Conservation (phyloP, 1,284 basidiomycete species). For the Ceratobasidium theobromae region DNA sequence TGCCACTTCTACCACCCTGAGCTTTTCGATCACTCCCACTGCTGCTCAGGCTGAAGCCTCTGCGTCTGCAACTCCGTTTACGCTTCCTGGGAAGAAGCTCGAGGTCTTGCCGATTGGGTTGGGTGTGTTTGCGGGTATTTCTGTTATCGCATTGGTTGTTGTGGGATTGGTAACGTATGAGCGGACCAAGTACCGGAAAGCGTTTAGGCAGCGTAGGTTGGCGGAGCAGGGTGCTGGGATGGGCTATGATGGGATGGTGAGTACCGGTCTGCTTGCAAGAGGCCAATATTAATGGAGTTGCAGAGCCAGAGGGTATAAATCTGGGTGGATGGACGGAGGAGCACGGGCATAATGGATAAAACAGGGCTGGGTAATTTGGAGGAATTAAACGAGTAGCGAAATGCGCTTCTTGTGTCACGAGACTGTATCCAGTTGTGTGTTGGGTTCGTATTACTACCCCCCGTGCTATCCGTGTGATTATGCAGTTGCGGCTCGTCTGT, state of each 20-base stretch:
- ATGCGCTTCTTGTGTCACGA: neutral
- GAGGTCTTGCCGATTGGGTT: constrained; percentile 77
- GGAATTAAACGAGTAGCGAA: neutral
- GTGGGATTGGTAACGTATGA: constrained; percentile 80
- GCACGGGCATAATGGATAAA: too few species aligned
- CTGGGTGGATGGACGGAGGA: too few species aligned
- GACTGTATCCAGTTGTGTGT: neutral
- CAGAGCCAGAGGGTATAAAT: constrained; percentile 22
- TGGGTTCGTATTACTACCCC: too few species aligned
- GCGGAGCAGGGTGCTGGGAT: constrained; percentile 61
- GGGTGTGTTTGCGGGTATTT: constrained; percentile 77
- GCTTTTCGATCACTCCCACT: constrained; percentile 31
- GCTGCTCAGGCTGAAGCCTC: constrained; percentile 40
- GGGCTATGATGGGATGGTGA: constrained; percentile 63
- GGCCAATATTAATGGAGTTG: neutral
- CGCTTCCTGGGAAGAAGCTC: constrained; percentile 67
- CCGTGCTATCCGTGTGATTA: too few species aligned
- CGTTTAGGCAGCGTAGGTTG: constrained; percentile 71
- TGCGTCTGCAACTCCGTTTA: constrained; percentile 50
- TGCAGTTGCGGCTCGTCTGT: too few species aligned
- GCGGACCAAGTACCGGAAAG: constrained; percentile 78
- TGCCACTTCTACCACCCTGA: constrained; percentile 32
- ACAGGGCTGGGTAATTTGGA: too few species aligned
- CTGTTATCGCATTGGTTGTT: constrained; percentile 73
- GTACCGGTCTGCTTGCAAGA: neutral